Evolutionary conservation across 2,329 filamentous ascomycete genomes (phyloP), one percentile per base, ranked within the genome.

Genomic region (Fusarium nygamai): DNA sequence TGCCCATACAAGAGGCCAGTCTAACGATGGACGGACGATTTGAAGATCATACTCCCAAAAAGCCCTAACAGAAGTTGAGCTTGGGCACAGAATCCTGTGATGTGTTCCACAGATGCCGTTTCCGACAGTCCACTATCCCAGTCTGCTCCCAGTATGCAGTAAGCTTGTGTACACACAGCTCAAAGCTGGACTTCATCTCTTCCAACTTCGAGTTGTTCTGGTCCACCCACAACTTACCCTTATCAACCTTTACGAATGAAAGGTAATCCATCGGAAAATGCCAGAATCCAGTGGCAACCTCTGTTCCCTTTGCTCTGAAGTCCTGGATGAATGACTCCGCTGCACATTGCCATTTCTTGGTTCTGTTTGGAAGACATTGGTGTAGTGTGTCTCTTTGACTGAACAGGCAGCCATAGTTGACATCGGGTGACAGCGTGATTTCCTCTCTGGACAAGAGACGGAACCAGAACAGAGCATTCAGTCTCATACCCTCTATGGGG

Each of bases 31-130:
- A n/a, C 3, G 13, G 20, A 6, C 12, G 6, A 11, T 16, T 13
- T 16, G 14, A 48, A 29, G 9, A 22, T 16, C 20, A 22, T 22
- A 4, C 5, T 3, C 5, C 7, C 14, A 19, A 12, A n/a, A n/a
- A 4, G 8, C 6, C 10, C 5, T 7, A 3, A 0, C 16, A 20
- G 20, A 11, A 14, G 22, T 4, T 10, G 31, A 1, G 2, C 16
- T 6, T 29, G 6, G 2, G 12, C 0, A 33, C 12, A 19, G 8
- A 10, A 13, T 14, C 12, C 16, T 34, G 14, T 20, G 31, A 24
- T 14, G 4, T 34, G 8, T 33, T 34, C 48, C 48, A 51, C 17
- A 34, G 48, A 51, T 51, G 48, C 22, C 22, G 29, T 34, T n/a
- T 51, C 11, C 48, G 48, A 24, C 48, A 34, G 31, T 51, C 31